Evolutionary conservation across 805 yeast genomes (phyloP).

Genomic region (Clavispora carvajalis): DNA sequence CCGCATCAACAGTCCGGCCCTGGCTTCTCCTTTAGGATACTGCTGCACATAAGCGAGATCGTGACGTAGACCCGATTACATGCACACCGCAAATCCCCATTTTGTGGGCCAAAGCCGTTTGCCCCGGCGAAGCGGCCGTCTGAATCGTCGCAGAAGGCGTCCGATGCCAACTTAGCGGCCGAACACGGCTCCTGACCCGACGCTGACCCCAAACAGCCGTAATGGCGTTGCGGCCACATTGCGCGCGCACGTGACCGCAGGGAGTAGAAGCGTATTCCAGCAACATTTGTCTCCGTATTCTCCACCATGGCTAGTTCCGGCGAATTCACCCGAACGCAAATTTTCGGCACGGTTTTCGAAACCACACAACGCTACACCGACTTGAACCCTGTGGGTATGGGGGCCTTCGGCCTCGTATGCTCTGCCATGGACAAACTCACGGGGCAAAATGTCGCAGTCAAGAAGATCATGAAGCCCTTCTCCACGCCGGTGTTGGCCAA

Average conservation of each 20-base stretch:
- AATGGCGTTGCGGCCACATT: not conserved
- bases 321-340: constrained; percentile 70
- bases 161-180: too few relatives aligned
- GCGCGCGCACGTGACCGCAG: not conserved
- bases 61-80: too few relatives aligned
- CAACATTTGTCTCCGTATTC: not conserved
- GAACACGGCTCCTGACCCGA: too few relatives aligned
- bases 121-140: too few relatives aligned
- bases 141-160: too few relatives aligned
- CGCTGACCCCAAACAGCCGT: too few relatives aligned
- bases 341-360: constrained; percentile 92
- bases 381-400: constrained; percentile 98
- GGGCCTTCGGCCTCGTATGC: constrained; percentile 97
- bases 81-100: too few relatives aligned
- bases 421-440: constrained; percentile 91
- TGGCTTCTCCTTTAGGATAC: too few relatives aligned
- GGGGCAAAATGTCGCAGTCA: constrained; percentile 90
- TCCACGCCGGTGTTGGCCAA: constrained; percentile 92
- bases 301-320: constrained; percentile 38
- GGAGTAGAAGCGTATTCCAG: not conserved
- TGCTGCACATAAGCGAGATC: too few relatives aligned
- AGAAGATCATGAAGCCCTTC: constrained; percentile 96
- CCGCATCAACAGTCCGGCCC: too few relatives aligned
- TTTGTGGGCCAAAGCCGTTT: too few relatives aligned
- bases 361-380: constrained; percentile 86